These are phyloP conservation scores for Trifolium dubium DNA, from an alignment of 306 rosid species.

Conservation along the genomic window DNA sequence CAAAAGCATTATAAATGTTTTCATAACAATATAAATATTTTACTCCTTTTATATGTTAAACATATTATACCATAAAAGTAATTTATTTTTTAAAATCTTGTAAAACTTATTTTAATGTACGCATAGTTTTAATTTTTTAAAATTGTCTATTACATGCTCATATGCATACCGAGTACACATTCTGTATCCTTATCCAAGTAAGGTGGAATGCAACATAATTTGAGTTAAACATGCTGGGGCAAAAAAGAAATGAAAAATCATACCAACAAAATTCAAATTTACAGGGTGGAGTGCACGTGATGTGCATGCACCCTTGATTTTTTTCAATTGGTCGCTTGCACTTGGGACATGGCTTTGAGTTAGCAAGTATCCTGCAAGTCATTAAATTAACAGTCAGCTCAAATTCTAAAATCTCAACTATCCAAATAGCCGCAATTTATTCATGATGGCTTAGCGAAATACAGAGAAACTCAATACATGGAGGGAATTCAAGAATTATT, in stretches of 20 bases:
- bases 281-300: conserved; percentile 91
- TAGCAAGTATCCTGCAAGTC: conserved; percentile 65
- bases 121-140: background rate
- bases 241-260: conserved; percentile 35
- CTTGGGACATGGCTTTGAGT: conserved; percentile 89
- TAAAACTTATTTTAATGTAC: background rate
- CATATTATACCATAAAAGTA: background rate
- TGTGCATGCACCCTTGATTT: conserved; percentile 96
- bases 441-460: conserved; percentile 9
- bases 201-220: conserved; percentile 1
- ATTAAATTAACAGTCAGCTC: conserved; percentile 38
- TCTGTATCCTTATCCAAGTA: background rate
- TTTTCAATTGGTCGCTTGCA: conserved; percentile 93
- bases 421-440: conserved; percentile 1
- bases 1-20: background rate
- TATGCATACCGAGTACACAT: background rate
- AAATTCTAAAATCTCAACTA: conserved; percentile 17
- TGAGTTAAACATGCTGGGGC: background rate
- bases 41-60: background rate
- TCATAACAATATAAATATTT: background rate
- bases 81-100: background rate
- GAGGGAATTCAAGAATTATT: conserved; percentile 25
- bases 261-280: conserved; percentile 95
- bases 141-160: background rate
- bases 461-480: background rate